Evolutionary conservation across 345 rosid species (phyloP), one percentile per base, ranked within the genome.

Genomic region (Eucalyptus guilfoylei): DNA sequence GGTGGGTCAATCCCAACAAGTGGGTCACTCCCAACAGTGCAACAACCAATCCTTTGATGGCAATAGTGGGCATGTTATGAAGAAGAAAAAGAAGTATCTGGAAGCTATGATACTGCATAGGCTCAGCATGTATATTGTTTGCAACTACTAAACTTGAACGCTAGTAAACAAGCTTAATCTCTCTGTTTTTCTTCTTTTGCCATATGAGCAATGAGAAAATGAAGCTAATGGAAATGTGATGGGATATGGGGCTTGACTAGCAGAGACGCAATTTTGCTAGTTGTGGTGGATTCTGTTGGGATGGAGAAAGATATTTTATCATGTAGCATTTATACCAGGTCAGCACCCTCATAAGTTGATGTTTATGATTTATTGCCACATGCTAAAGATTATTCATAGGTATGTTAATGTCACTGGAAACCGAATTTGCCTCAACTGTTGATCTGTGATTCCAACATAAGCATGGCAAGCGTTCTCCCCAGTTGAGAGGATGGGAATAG

Each of bases 1-100:
- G 99, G 99, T 86, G 98, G 99, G 90, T 89, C 97, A 48, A 91
- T 95, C 91, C 97, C 98, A 52, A 52, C 58, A 52, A 52, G 99
- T 88, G 98, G 99, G 90, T 89, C 97, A 48, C 90, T 95, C 91
- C 97, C 98, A 4, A 81, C 83, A 76, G 47, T 76, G 83, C 83
- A 37, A 40, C 83, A 76, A 40, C 83, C 83, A 76, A 40, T 42
- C 47, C 83, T 76, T 11, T 76, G 83, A 76, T 76, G 83, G 83
- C 83, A 76, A 76, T 6, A 42, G 28, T 40, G 47, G 83, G 83
- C 47, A 40, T 40, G 83, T 40, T 21, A 37, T 40, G 83, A 76
- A 76, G 47, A 42, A 76, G 83, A 72, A 62, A n/a, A n/a, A 40
- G 83, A 76, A 76, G 83, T 14, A 76, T 76, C 47, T 76, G 11